Conservation (phyloP, 257 asterid genomes). For the Solanum bulbocastanum region DNA sequence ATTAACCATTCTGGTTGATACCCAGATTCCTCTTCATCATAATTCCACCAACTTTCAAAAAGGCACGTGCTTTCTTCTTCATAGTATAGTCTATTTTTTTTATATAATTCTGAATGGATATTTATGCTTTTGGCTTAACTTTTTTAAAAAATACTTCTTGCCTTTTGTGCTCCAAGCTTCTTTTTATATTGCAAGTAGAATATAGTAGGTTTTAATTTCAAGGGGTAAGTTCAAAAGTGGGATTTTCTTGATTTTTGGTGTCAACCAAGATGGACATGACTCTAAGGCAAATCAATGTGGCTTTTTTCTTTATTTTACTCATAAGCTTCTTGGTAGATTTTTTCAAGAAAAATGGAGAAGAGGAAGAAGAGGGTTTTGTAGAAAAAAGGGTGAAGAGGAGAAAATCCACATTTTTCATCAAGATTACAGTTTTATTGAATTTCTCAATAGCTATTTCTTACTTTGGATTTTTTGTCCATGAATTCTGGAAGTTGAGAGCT, state of each 20-base stretch:
- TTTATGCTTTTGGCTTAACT: neutral
- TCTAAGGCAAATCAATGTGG: conserved; percentile 34
- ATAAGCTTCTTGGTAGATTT: conserved; percentile 33
- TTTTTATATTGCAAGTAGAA: neutral
- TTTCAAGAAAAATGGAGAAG: conserved; percentile 1
- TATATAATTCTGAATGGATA: neutral
- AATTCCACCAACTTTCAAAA: neutral
- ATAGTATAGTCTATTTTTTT: neutral
- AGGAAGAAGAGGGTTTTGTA: neutral
- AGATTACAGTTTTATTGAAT: conserved; percentile 33
- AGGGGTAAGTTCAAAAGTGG: neutral
- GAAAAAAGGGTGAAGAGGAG: conserved; percentile 15
- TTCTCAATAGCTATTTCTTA: conserved; percentile 23
- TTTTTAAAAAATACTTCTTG: neutral
- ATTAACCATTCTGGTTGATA: conserved; percentile 1
- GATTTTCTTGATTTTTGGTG: neutral
- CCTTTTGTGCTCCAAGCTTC: neutral
- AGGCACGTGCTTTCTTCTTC: conserved; percentile 47
- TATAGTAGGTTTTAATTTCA: neutral
- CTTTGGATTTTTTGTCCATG: conserved; percentile 30
- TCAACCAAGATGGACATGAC: conserved; percentile 23
- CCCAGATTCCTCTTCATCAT: conserved; percentile 27
- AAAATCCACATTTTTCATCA: conserved; percentile 8
- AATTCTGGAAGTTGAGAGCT: conserved; percentile 17
- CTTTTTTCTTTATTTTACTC: conserved; percentile 36